phyloP scores from a whole-genome alignment of 768 basidiomycete genomes.

The Lenzites betulinus region DNA sequence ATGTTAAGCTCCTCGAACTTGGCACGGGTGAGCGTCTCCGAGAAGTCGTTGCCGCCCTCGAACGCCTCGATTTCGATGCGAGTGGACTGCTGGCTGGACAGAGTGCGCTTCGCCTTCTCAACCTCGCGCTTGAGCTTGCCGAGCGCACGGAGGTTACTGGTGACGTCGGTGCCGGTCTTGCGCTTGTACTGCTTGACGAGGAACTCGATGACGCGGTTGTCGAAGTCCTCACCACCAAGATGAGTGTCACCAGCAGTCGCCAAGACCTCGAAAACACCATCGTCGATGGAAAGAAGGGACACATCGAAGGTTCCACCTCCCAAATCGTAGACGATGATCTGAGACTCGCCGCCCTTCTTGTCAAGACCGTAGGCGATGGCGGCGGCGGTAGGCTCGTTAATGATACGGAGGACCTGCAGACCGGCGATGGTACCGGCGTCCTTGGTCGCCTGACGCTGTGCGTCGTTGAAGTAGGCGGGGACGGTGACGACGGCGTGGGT shows the following conservation, averaged over 20 bases:
- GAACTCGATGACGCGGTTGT: constrained; percentile 74
- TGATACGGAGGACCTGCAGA: constrained; percentile 93
- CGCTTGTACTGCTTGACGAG: constrained; percentile 69
- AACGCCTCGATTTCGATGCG: constrained; percentile 95
- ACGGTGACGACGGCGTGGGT: constrained; percentile 98
- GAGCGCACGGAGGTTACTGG: constrained; percentile 61
- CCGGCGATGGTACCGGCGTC: constrained; percentile 96
- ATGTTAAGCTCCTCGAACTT: constrained; percentile 99
- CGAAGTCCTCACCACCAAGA: constrained; percentile 67
- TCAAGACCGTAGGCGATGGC: constrained; percentile 98
- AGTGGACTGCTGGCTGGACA: constrained; percentile 88
- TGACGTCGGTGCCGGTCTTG: constrained; percentile 65
- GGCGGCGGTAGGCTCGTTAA: constrained; percentile 97
- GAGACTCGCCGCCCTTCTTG: constrained; percentile 92
- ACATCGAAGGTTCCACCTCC: constrained; percentile 99
- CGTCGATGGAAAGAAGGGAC: constrained; percentile 77
- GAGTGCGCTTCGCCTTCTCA: constrained; percentile 73
- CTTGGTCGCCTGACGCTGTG: constrained; percentile 98
- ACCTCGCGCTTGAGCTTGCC: constrained; percentile 72
- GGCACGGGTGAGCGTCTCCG: constrained; percentile 95
- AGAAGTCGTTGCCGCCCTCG: constrained; percentile 95
- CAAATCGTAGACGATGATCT: constrained; percentile 97
- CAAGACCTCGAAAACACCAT: constrained; percentile 60
- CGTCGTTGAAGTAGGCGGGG: constrained; percentile 99
- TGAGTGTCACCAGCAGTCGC: constrained; percentile 68